Evolutionary conservation across 2,329 filamentous ascomycete genomes (phyloP).

Genomic region (Stagonosporopsis cucurbitacearum): DNA sequence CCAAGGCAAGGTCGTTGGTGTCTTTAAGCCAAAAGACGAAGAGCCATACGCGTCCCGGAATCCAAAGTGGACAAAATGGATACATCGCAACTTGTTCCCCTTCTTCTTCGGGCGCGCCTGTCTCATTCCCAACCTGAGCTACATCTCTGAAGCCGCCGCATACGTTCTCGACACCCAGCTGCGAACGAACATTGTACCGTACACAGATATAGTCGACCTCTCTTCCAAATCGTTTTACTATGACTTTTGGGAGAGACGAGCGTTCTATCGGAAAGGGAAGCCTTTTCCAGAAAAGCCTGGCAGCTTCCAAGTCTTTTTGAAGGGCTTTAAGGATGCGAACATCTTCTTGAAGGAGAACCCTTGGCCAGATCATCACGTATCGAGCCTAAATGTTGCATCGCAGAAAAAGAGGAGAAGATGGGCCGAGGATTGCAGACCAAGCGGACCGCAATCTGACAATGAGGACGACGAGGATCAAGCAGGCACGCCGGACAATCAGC

Average conservation of each 20-base stretch:
- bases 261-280: conserved; percentile 86
- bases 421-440: conserved; percentile 82
- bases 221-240: conserved; percentile 98
- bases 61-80: conserved; percentile 99
- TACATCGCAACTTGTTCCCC: conserved; percentile 95
- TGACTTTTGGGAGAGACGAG: conserved; percentile 93
- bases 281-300: conserved; percentile 87
- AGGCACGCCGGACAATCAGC: conserved; percentile 39
- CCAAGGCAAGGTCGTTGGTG: conserved; percentile 92
- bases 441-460: conserved; percentile 63
- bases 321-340: conserved; percentile 96
- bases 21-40: conserved; percentile 99
- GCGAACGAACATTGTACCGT: conserved; percentile 90
- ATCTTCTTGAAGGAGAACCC: conserved; percentile 93
- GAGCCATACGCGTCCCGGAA: conserved; percentile 97
- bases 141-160: conserved; percentile 95
- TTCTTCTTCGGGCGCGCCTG: conserved; percentile 96
- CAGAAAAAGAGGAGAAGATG: conserved; percentile 70
- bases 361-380: conserved; percentile 87
- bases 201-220: conserved; percentile 91
- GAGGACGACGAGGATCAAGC: conserved; percentile 62
- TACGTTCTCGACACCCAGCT: conserved; percentile 93
- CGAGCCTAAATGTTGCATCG: conserved; percentile 71
- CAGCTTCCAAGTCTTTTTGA: conserved; percentile 96
- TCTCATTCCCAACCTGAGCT: conserved; percentile 95